Evolutionary conservation across 495 filamentous ascomycete species (phyloP), one percentile per base, ranked within the genome.

Genomic region (Aspergillus wentii): DNA sequence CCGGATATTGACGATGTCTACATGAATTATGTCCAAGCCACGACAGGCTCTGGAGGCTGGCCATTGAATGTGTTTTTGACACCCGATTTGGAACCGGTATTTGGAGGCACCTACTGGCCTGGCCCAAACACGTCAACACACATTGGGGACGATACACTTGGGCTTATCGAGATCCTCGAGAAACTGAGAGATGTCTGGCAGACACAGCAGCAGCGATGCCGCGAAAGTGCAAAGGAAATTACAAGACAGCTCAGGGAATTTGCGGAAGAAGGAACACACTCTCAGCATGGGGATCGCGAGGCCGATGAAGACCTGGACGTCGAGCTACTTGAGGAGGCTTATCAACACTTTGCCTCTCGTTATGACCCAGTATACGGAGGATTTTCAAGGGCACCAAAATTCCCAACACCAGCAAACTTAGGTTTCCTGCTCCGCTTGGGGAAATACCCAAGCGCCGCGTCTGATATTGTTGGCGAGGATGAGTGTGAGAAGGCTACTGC

Each of bases 1-100:
- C 92, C 94, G 2, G 90, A 97, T 57, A 78, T 97, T 48, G 92
- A 98, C 56, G 83, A 88, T 35, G 89, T 97, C 40, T 98, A 97
- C 57, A 94, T 96, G 85, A 95, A 95, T 64, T 98, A 94, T 65
- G 86, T 94, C 20, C 87, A 95, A 66, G 91, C 90, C 4, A 90
- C 91, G 11, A 94, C 83, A 23, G 88, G 88, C 14, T 88, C 83
- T 2, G 94, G 89, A 3, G 92, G 92, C 17, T 98, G 94, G 94
- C 92, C 92, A 8, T 71, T 98, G 30, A 97, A 96, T 57, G 86
- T 96, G 15, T 97, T 98, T 55, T 71, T 97, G 17, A 97, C 94
- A 0, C 94, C 94, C 0, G 80, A 91, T 49, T 74, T 97, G 5
- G 83, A 95, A 44, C 92, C 92, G 1, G 80, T 98, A 15, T 97